Evolutionary conservation across 163 green algal genomes (phyloP), one percentile per base, ranked within the genome.

Genomic region (Coccomyxa subellipsoidea): DNA sequence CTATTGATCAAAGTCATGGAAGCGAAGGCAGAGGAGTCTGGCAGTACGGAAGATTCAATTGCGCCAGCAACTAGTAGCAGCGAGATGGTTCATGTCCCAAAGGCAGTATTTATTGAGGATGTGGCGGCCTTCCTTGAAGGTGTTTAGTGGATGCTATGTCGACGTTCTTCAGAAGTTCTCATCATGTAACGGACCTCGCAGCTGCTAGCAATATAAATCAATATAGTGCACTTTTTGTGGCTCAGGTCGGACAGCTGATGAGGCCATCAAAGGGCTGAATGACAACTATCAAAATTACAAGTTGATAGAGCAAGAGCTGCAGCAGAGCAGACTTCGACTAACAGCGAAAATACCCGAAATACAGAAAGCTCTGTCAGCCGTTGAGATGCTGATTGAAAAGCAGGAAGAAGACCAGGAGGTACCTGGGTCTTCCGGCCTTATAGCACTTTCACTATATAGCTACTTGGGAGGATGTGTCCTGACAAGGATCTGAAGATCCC

Each of bases 91-190:
- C 29, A 72, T 32, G 69, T 93, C 35, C 90, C 91, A 15, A 71
- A 79, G 23, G 91, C 93, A 2, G 81, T 91, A 54, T 98, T 97
- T 82, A 96, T 98, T n/a, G 89, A 94, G 8, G 90, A 98, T 73
- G 90, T 98, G 3, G 81, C 85, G 0, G 80, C 83, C 23, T 95
- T 90, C 78, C 29, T 54, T 54, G 72, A 78, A 23, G 37, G 72
- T 54, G 31, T n/a, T 23, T 76, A 34, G 18, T 76, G 69, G 31
- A 76, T 76, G 18, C 3, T 10, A 21, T 76, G 25, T 15, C 18
- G 10, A 7, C 9, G 69, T 37, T 12, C 15, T 27, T 59, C 15
- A 8, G 23, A 1, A 27, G 3, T 59, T 59, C 47, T 12, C 15
- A 59, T 27, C 47, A 27, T 59, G 21, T 59, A 6, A 8, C 47